Percentiles rank a stretch among this genome's conserved stretches.
phyloP scores from a whole-genome alignment of 1,139 yeast species.

The Taphrina wiesneri region DNA sequence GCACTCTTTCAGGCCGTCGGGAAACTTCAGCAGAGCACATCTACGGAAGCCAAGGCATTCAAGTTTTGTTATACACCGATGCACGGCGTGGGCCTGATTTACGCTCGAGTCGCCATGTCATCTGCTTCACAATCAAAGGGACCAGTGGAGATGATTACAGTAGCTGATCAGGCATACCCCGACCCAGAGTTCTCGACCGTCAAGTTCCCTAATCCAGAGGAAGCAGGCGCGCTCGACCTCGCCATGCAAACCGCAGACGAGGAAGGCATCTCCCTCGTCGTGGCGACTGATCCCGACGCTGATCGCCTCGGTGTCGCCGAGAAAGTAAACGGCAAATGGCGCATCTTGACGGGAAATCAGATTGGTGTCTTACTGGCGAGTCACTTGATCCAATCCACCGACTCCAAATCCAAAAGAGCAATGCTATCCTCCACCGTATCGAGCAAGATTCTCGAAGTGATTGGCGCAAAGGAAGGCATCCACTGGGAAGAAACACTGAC shows the following conservation, averaged over 20 bases:
- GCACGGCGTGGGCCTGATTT: conserved; percentile 81
- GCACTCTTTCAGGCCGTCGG: not conserved
- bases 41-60: not conserved
- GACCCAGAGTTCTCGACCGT: conserved; percentile 88
- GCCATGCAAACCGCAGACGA: conserved; percentile 61
- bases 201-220: conserved; percentile 92
- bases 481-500: conserved; percentile 79
- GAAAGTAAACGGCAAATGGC: conserved; percentile 55
- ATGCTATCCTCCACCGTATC: conserved; percentile 88
- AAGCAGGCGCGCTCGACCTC: conserved; percentile 78
- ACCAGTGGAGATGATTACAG: conserved; percentile 49
- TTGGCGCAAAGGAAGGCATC: conserved; percentile 67
- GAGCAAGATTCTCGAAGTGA: conserved; percentile 70
- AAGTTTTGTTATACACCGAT: conserved; percentile 81
- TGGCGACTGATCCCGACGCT: conserved; percentile 97
- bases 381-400: conserved; percentile 50
- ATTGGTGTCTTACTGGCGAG: conserved; percentile 79
- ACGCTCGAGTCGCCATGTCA: conserved; percentile 43
- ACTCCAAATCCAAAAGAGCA: conserved; percentile 45
- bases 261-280: conserved; percentile 55
- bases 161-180: conserved; percentile 65
- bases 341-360: conserved; percentile 86
- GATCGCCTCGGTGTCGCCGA: conserved; percentile 83
- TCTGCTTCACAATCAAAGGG: conserved; percentile 28
- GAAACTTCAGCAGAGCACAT: not conserved